A percentile compares a stretch with the other conserved stretches of the same genome.
Conservation (phyloP, 2,329 filamentous ascomycete genomes). For the Penicillium sp. region DNA sequence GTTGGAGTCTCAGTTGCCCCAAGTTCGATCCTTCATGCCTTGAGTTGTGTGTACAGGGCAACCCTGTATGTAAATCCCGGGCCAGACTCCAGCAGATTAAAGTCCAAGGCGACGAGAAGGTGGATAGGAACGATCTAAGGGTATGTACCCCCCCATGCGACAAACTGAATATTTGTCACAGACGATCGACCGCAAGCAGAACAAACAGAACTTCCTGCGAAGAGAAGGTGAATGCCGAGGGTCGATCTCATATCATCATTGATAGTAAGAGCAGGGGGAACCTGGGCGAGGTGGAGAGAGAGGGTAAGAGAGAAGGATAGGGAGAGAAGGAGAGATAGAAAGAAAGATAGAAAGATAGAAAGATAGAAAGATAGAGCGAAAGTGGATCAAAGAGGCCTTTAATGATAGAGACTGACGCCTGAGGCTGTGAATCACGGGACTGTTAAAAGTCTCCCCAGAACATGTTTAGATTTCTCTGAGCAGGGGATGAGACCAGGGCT, state of each 20-base stretch:
- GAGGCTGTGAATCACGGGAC: conserved; percentile 5
- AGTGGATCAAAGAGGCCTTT: neutral
- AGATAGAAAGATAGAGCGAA: neutral
- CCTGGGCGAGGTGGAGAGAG: neutral
- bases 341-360: neutral
- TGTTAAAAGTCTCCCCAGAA: neutral
- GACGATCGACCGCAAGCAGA: neutral
- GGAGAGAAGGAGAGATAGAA: neutral
- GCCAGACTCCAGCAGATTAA: neutral
- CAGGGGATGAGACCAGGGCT: neutral
- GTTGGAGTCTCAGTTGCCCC: conserved; percentile 1
- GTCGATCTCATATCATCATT: conserved; percentile 2
- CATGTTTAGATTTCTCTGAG: neutral
- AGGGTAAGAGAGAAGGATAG: neutral
- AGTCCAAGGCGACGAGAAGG: neutral
- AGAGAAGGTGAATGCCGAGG: neutral
- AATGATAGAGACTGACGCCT: neutral
- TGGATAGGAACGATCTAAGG: neutral
- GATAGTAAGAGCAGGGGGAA: neutral
- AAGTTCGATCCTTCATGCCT: conserved; percentile 10
- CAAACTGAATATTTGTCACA: no score
- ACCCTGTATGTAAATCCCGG: neutral
- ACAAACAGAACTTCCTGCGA: neutral
- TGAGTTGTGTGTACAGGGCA: conserved; percentile 1
- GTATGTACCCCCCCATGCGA: neutral